Evolutionary conservation across 148 eudicot species (phyloP).

Genomic region (Rhododendron henanense): DNA sequence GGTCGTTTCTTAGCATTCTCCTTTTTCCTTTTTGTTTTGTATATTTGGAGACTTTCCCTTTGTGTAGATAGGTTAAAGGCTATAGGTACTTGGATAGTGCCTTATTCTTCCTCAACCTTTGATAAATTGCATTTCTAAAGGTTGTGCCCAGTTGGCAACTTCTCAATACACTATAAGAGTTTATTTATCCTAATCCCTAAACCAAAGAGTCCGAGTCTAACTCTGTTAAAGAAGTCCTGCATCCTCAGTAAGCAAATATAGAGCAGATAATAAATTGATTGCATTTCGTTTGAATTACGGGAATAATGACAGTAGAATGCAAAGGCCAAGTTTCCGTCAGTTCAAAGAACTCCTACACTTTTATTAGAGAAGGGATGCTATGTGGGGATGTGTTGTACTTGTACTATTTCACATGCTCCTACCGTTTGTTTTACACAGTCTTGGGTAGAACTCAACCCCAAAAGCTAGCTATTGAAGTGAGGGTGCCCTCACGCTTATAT

Average conservation of each 20-base stretch:
- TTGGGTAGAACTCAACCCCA: too few relatives aligned
- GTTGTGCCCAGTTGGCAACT: neutral
- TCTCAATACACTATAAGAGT: neutral
- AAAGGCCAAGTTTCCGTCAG: neutral
- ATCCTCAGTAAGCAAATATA: neutral
- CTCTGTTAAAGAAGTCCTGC: neutral
- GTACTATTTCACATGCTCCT: neutral
- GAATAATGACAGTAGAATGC: neutral
- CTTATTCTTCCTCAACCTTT: neutral
- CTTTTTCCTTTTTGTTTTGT: neutral
- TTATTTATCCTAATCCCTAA: neutral
- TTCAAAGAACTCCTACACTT: neutral
- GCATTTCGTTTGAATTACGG: neutral
- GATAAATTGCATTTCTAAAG: neutral
- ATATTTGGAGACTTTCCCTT: neutral
- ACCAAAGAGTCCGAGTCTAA: neutral
- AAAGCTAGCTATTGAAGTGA: too few relatives aligned
- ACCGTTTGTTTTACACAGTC: neutral
- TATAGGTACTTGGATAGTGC: neutral
- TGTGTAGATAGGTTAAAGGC: neutral
- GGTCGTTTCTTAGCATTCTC: too few relatives aligned
- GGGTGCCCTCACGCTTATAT: too few relatives aligned
- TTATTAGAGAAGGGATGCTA: neutral
- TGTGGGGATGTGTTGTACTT: conserved; percentile 7
- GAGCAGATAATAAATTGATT: neutral